These are phyloP conservation scores for Penicillium sclerotiorum DNA, from an alignment of 2,329 filamentous ascomycete genomes.

Conservation along the genomic window DNA sequence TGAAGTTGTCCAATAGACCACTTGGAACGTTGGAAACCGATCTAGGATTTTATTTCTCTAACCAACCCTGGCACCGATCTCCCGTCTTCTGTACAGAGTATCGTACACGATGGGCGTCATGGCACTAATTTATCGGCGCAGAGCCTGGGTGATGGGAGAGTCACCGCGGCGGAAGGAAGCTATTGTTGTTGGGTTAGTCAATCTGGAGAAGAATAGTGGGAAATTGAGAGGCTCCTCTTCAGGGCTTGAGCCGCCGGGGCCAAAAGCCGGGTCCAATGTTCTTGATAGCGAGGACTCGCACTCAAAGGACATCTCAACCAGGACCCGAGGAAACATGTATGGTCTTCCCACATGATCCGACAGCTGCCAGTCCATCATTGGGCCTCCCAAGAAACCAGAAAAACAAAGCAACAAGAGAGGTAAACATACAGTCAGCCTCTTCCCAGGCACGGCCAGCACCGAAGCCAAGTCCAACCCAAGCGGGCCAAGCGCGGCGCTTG, in stretches of 20 bases:
- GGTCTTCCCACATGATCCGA: not conserved
- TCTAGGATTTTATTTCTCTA: conserved; percentile 16
- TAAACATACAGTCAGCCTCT: conserved; percentile 81
- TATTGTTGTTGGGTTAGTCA: conserved; percentile 24
- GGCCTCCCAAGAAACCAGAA: not conserved
- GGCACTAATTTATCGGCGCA: conserved; percentile 35
- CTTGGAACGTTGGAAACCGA: conserved; percentile 5
- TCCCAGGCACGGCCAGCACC: conserved; percentile 96
- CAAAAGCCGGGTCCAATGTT: not conserved
- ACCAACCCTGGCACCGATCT: conserved; percentile 14
- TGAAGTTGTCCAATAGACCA: too few species aligned
- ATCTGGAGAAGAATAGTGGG: not conserved
- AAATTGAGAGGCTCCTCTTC: not conserved
- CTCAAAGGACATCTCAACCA: not conserved
- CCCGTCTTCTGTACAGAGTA: conserved; percentile 39
- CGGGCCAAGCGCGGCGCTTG: conserved; percentile 97
- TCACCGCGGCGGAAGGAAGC: conserved; percentile 50
- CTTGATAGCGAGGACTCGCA: not conserved
- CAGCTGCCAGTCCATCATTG: not conserved
- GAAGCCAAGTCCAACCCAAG: conserved; percentile 91
- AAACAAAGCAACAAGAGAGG: conserved; percentile 2
- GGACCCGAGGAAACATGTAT: not conserved
- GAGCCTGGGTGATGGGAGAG: conserved; percentile 41
- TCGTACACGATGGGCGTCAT: conserved; percentile 36
- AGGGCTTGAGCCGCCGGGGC: not conserved